These are phyloP conservation scores for Hygrophoropsis aurantiaca DNA, from an alignment of 768 basidiomycete species.

Conservation along the genomic window DNA sequence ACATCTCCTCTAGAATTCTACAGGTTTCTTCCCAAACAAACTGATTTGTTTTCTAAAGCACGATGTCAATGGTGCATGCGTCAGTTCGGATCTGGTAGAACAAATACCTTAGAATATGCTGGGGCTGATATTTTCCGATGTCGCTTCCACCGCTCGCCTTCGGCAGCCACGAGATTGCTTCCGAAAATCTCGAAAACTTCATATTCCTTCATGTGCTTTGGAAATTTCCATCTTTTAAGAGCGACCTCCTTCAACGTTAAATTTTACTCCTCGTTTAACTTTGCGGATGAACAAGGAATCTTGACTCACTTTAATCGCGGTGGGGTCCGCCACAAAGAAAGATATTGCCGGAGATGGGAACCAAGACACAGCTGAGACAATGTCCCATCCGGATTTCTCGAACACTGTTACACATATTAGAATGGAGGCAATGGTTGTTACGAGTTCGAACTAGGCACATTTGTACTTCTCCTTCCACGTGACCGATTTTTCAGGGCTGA, in stretches of 20 bases:
- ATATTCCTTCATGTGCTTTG: constrained; percentile 54
- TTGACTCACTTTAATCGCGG: background rate
- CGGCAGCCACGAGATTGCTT: constrained; percentile 60
- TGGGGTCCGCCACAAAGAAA: constrained; percentile 5
- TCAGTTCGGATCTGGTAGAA: background rate
- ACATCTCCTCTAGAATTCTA: background rate
- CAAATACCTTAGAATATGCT: constrained; percentile 49
- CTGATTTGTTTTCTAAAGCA: background rate
- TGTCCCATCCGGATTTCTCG: background rate
- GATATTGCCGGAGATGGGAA: background rate
- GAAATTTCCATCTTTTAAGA: constrained; percentile 38
- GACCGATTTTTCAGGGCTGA: background rate
- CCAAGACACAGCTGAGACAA: background rate
- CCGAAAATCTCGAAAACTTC: constrained; percentile 49
- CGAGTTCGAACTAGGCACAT: too few species aligned
- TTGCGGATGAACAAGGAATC: background rate
- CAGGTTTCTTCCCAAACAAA: background rate
- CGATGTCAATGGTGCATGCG: background rate
- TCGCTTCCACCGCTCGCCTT: constrained; percentile 64
- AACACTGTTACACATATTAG: too few species aligned
- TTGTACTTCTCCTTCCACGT: background rate
- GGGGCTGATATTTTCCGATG: constrained; percentile 61
- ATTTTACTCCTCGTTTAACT: too few species aligned
- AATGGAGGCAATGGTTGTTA: too few species aligned
- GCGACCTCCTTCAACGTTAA: constrained; percentile 32